These are phyloP conservation scores for Immersiella caudata DNA, from an alignment of 495 filamentous ascomycete species.

Conservation along the genomic window DNA sequence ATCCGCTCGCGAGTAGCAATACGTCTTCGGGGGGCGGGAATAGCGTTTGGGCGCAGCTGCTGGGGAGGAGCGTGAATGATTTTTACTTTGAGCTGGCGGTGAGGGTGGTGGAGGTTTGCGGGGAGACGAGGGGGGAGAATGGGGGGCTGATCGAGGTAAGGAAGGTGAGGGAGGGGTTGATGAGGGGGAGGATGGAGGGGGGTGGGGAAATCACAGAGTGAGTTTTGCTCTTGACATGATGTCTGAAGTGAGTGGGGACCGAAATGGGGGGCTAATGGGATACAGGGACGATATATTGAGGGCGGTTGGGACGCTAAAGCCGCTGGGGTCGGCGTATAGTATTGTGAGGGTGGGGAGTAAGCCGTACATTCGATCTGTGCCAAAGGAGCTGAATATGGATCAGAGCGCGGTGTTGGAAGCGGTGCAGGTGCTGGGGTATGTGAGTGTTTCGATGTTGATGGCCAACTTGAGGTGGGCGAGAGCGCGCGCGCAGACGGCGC, in stretches of 20 bases:
- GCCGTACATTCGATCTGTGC: slow-evolving; percentile 87
- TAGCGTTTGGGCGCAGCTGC: slow-evolving; percentile 89
- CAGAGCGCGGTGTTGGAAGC: slow-evolving; percentile 90
- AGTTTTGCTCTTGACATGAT: slow-evolving; percentile 23
- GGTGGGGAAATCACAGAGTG: slow-evolving; percentile 70
- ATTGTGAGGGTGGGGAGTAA: slow-evolving; percentile 79
- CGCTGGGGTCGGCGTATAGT: slow-evolving; percentile 84
- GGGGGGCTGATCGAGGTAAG: slow-evolving; percentile 85
- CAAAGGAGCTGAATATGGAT: slow-evolving; percentile 94
- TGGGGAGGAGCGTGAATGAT: slow-evolving; percentile 90
- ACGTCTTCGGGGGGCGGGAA: slow-evolving; percentile 47
- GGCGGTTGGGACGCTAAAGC: slow-evolving; percentile 83
- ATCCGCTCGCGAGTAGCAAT: slow-evolving; percentile 78
- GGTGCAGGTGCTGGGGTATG: slow-evolving; percentile 81
- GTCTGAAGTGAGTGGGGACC: too few relatives aligned
- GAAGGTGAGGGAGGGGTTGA: slow-evolving; percentile 75
- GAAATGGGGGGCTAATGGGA: not conserved
- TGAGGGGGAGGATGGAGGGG: slow-evolving; percentile 72
- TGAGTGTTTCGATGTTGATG: slow-evolving; percentile 88
- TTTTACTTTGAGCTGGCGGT: slow-evolving; percentile 98
- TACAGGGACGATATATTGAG: slow-evolving; percentile 84
- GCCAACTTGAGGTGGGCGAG: slow-evolving; percentile 87
- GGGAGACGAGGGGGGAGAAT: slow-evolving; percentile 85
- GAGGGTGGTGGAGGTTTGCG: slow-evolving; percentile 89
- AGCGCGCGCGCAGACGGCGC: slow-evolving; percentile 80